phyloP scores from a whole-genome alignment of 2,329 filamentous ascomycete species.

The Pseudocercospora cruenta region DNA sequence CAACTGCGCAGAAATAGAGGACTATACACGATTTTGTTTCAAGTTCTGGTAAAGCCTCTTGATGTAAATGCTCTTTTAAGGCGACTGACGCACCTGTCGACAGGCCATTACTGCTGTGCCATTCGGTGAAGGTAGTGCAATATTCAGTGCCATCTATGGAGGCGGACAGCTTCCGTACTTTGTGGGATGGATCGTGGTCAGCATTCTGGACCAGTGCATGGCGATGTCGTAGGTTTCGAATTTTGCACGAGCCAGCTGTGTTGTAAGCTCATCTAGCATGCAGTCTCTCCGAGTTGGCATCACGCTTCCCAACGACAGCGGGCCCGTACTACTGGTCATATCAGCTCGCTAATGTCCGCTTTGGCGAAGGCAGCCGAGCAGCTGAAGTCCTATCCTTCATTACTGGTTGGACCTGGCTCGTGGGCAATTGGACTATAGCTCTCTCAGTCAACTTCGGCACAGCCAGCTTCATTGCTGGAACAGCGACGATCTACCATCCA shows the following conservation, averaged over 20 bases:
- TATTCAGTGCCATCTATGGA: conserved; percentile 56
- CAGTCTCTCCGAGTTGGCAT: neutral
- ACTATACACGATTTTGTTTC: neutral
- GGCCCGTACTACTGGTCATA: neutral
- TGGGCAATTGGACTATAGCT: neutral
- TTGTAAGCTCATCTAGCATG: neutral
- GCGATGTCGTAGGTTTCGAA: conserved; percentile 43
- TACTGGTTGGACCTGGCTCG: neutral
- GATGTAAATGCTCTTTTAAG: too few relatives aligned
- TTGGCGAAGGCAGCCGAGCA: neutral
- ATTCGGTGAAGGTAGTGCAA: conserved; percentile 61
- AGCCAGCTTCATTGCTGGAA: neutral
- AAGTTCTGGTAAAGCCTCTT: neutral
- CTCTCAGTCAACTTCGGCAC: neutral
- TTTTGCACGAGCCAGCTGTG: neutral
- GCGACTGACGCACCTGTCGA: neutral
- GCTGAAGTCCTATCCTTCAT: neutral
- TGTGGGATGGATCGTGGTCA: conserved; percentile 71
- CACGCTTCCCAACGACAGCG: neutral
- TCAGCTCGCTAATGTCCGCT: neutral
- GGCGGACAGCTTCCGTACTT: conserved; percentile 71
- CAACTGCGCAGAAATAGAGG: neutral
- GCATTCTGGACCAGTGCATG: conserved; percentile 69
- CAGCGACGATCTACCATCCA: neutral
- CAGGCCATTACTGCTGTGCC: conserved; percentile 62